Base-by-base conservation (phyloP, 192 early-diverging fungal species). In the Podila epigama region DNA sequence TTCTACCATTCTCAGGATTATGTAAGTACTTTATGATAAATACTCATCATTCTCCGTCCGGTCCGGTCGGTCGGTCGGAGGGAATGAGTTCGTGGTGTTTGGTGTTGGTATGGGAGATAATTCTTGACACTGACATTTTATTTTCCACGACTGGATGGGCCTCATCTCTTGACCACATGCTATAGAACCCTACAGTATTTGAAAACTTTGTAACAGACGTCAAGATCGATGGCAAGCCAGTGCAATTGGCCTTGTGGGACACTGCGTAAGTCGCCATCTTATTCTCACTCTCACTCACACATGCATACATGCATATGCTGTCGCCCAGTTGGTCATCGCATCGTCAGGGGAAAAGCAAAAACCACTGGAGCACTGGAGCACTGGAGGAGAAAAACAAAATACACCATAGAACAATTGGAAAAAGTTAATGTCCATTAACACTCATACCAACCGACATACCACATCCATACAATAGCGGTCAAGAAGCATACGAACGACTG, bases 161-260 rank as follows among this genome's bases (percentile, higher is more conserved):
- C n/a, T n/a, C n/a, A n/a, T n/a, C n/a, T n/a, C n/a, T n/a, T n/a
- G n/a, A n/a, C n/a, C n/a, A n/a, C 29, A 22, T 35, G 54, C 68
- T 85, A 35, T 93, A 95, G 79, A 88, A 92, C 29, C 97, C 97
- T 11, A 98, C 97, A 2, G 93, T 97, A 40, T 98, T 97, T 83
- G 96, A 99, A 61, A 97, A 93, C 84, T 94, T 91, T 66, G 92
- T 98, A 51, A 89, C 91, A 34, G 95, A 97, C 64, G 87, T 99
- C 57, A 87, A 92, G 60, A 89, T 92, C 36, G 92, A 97, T 79
- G 92, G 91, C 68, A 92, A 90, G 73, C 83, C 83, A 40, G 92
- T 97, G 16, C 92, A 97, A 81, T 83, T 99, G 34, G 94, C 92
- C 37, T 82, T 98, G 22, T 99, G 96, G 95, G 97, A 99, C 90